Evolutionary conservation across 2,329 filamentous ascomycete genomes (phyloP), one percentile per base, ranked within the genome.

Genomic region (Aspergillus sclerotialis): DNA sequence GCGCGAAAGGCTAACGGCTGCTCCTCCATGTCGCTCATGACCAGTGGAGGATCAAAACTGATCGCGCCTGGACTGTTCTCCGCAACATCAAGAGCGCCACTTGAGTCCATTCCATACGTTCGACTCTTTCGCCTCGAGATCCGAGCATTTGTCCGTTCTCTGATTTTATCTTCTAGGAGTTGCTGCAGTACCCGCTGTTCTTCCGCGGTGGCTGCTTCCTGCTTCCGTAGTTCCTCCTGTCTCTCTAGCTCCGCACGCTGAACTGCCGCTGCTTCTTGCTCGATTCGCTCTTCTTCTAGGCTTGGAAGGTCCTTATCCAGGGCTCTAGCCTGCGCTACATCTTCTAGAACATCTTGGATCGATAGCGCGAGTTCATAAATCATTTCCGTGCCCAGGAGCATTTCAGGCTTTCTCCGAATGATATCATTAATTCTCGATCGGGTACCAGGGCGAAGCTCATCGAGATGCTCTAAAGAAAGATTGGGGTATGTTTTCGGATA

Each of bases 401-500:
- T 80, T 30, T 81, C 79, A 7, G 86, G 80, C 31, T 84, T 76
- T 3, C 75, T 77, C 42, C 77, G 75, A 7, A 89, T 67, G 19
- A 93, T 70, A 36, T 77, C 72, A 52, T 81, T 72, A 11, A 94
- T 73, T 50, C 82, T 83, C 54, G 78, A 82, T 38, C 76, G 72
- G 1, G 83, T 85, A 34, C 76, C 79, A 48, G 83, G 81, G 28
- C 79, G 78, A 36, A 94, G 67, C 28, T 75, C 70, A 16, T 71
- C 68, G 27, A 78, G 65, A 35, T 79, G 70, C 44, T 84, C 81
- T 28, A 93, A 55, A 4, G 73, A 78, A 10, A 94, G 64, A 8
- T 86, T 66, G 1, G 89, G 89, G 2, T 79, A 67, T 2, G 87
- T 84, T 55, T 86, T 94, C 4, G 90, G 92, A 57, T 96, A 96